These are phyloP conservation scores for Neopestalotiopsis sp. DNA, from an alignment of 2,329 filamentous ascomycete genomes.

Conservation along the genomic window DNA sequence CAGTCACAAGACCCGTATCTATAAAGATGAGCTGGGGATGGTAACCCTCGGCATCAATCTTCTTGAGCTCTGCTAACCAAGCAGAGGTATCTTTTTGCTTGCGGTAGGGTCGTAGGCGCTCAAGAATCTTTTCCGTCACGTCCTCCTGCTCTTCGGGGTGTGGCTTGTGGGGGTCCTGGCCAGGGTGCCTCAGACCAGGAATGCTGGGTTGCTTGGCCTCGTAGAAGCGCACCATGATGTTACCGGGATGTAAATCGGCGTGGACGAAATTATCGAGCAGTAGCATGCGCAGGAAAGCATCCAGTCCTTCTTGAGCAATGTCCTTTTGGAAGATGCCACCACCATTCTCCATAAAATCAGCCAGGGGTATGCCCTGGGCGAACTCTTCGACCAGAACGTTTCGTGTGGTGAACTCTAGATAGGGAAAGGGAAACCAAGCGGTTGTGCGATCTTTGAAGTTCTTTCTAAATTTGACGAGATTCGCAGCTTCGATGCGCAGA, in stretches of 20 bases:
- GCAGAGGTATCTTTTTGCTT: slow-evolving; percentile 64
- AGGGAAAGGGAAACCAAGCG: slow-evolving; percentile 96
- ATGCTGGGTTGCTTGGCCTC: slow-evolving; percentile 77
- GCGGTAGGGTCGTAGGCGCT: slow-evolving; percentile 76
- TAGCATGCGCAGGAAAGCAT: slow-evolving; percentile 96
- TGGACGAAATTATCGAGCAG: slow-evolving; percentile 98
- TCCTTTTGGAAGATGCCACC: slow-evolving; percentile 93
- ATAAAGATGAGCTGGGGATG: slow-evolving; percentile 96
- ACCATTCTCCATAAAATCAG: slow-evolving; percentile 88
- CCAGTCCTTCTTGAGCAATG: slow-evolving; percentile 91
- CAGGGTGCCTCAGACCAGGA: slow-evolving; percentile 48
- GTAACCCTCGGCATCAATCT: slow-evolving; percentile 87
- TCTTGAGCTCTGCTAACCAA: slow-evolving; percentile 76
- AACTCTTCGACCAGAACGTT: slow-evolving; percentile 95
- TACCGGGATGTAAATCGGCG: slow-evolving; percentile 93
- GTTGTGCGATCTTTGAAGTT: slow-evolving; percentile 90
- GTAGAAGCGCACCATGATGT: slow-evolving; percentile 99
- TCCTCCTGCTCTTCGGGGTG: slow-evolving; percentile 53
- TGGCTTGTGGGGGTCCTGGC: slow-evolving; percentile 28
- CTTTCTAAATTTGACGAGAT: slow-evolving; percentile 84
- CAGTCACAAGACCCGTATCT: slow-evolving; percentile 93
- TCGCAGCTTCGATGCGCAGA: slow-evolving; percentile 91
- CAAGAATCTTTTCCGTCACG: slow-evolving; percentile 86
- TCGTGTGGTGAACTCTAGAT: slow-evolving; percentile 88
- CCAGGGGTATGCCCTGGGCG: slow-evolving; percentile 89